These are phyloP conservation scores for Protomyces pachydermus DNA, from an alignment of 1,139 yeast genomes.

Conservation along the genomic window DNA sequence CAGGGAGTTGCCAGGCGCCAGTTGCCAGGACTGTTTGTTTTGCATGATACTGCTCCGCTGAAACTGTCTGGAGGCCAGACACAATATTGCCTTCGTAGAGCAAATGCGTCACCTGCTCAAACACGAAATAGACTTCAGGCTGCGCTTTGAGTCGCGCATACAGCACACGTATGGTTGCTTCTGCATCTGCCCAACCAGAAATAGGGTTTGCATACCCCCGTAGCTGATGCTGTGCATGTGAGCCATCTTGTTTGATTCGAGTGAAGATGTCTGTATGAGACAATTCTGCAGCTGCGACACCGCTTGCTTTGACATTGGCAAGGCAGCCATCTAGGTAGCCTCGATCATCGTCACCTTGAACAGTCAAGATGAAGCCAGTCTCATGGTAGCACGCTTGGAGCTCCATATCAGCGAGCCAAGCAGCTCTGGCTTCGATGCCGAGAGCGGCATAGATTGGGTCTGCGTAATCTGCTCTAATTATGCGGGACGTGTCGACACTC, in stretches of 20 bases:
- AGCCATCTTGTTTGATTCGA: not conserved
- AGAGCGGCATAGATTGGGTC: conserved; percentile 42
- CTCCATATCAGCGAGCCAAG: conserved; percentile 40
- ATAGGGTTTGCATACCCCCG: conserved; percentile 39
- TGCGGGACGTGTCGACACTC: conserved; percentile 44
- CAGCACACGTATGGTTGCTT: conserved; percentile 38
- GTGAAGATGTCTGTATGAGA: conserved; percentile 25
- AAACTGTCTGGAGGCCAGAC: conserved; percentile 39
- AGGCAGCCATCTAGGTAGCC: conserved; percentile 39
- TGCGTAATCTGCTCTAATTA: conserved; percentile 44
- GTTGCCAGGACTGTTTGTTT: conserved; percentile 42
- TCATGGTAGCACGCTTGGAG: conserved; percentile 36
- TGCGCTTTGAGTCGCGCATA: conserved; percentile 36
- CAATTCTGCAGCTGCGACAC: conserved; percentile 36
- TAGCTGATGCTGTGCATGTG: not conserved
- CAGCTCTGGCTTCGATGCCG: conserved; percentile 41
- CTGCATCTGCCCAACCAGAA: conserved; percentile 44
- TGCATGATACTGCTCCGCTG: conserved; percentile 38
- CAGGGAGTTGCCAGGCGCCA: conserved; percentile 43
- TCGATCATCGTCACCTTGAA: conserved; percentile 34
- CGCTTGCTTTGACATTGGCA: conserved; percentile 36
- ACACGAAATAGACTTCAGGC: conserved; percentile 35
- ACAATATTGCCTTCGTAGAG: conserved; percentile 31
- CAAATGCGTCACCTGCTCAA: conserved; percentile 36
- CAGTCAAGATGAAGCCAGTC: conserved; percentile 35